Base-by-base conservation (phyloP, 768 basidiomycete genomes). In the Dentipellis fragilis region DNA sequence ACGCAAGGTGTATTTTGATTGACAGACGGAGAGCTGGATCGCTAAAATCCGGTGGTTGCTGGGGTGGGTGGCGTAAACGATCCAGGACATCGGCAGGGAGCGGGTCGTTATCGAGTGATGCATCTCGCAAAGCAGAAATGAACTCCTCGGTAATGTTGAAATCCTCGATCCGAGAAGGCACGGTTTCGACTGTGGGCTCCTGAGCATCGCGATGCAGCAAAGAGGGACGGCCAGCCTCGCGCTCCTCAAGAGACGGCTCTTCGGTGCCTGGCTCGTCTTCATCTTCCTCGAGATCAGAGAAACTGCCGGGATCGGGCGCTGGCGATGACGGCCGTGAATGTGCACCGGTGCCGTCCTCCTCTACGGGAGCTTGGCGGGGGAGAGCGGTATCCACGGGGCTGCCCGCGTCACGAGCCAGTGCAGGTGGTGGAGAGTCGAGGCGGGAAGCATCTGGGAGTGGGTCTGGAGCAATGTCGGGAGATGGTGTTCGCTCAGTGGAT, bases 11-110 rank as follows among this genome's bases (percentile, higher is more conserved):
- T 5, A 46, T 58, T 50, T 36, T 49, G 22, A 51, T 50, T 51
- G 34, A 36, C 34, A 38, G 38, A 11, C 5, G 55, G 21, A n/a
- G 53, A 40, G 14, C 42, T 46, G 17, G 23, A 10, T 60, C 59
- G 11, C 49, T 57, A 14, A 0, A 1, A 16, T 50, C 40, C 12
- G 40, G 56, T 2, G 36, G 35, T 21, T 21, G 2, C 17, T 42
- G 29, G 1, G 53, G 59, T 8, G 56, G 59, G 38, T 60, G 45
- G 23, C 42, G n/a, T 8, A 58, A 23, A 5, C 58, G 2, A 23
- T 58, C 23, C 5, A 58, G 40, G 7, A 34, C 42, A 1, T 55
- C 54, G 17, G 29, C 29, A 16, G 49, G 29, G 22, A 58, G 7
- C 14, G 29, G 42, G 9, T 45, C 54, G 4, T 51, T 51, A 7